Base-by-base conservation (phyloP, 495 filamentous ascomycete genomes). In the Staphylotrichum longicolle region DNA sequence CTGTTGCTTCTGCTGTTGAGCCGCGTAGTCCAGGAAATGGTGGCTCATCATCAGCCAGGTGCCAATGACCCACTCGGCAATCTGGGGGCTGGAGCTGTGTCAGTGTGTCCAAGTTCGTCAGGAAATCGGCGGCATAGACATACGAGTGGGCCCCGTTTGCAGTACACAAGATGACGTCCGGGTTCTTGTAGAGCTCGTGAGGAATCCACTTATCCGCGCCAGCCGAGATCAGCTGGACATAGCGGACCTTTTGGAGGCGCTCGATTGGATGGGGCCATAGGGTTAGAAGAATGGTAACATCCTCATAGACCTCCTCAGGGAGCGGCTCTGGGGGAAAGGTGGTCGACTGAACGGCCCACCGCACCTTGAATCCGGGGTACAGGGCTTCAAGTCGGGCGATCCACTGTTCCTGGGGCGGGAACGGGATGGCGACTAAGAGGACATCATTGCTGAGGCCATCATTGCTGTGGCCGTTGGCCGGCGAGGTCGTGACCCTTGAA, bases 41-140 rank as follows among this genome's bases (percentile, higher is more conserved):
- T 77, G 76, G 14, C 63, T 60, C 39, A 68, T 64, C 47, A 69
- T 67, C 14, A 78, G 64, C 65, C 68, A 78, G 20, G 72, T 72
- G 14, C 68, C 74, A 8, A 78, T 73, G 10, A 76, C 75, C 76
- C 76, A 78, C 62, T 78, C 76, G n/a, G 75, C 74, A 20, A 78
- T 78, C 54, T 76, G 76, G 7, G 75, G 70, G 4, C 74, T 77
- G 61, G 15, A 2, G 32, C 4, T 5, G 2, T 35, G 65, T 48
- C 9, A 57, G 34, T 40, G 7, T 27, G 20, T 27, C 20, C 20
- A 27, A 27, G 20, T 27, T 27, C 20, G 20, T 27, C 20, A 27
- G 1, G 20, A 0, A 27, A 27, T 27, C 20, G 20, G 20, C 20
- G 20, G 20, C 20, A 27, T 27, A 27, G 20, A 27, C 66, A 7